Conservation (phyloP, 805 yeast genomes). For the Sungouiozyma ichnusensis region DNA sequence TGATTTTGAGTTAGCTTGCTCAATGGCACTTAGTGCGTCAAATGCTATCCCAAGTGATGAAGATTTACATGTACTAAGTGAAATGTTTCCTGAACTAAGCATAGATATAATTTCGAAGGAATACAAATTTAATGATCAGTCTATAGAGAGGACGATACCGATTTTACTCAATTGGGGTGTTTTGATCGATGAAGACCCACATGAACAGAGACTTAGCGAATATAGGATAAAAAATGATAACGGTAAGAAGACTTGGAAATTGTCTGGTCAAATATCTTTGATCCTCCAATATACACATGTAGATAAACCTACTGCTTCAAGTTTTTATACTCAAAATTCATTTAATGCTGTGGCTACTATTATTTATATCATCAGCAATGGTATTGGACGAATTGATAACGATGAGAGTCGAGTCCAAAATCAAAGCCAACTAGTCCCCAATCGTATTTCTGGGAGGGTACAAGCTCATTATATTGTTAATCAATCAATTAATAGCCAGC, state of each 20-base stretch:
- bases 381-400: background rate
- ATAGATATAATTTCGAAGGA: slow-evolving; percentile 22
- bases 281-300: slow-evolving; percentile 18
- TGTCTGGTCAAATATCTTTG: slow-evolving; percentile 11
- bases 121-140: slow-evolving; percentile 23
- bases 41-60: background rate
- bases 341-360: slow-evolving; percentile 28
- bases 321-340: slow-evolving; percentile 24
- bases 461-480: background rate
- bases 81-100: slow-evolving; percentile 38
- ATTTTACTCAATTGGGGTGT: slow-evolving; percentile 5
- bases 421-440: background rate
- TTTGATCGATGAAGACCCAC: slow-evolving; percentile 9
- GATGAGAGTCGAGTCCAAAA: too few species aligned
- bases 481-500: background rate
- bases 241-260: slow-evolving; percentile 11
- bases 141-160: slow-evolving; percentile 21
- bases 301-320: slow-evolving; percentile 10
- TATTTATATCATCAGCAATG: slow-evolving; percentile 26
- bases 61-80: slow-evolving; percentile 19
- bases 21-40: slow-evolving; percentile 17
- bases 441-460: slow-evolving; percentile 1
- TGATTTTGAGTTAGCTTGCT: slow-evolving; percentile 17
- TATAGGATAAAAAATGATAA: slow-evolving; percentile 10
- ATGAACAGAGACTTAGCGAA: slow-evolving; percentile 4